These are phyloP conservation scores for Cystoisospora suis DNA, from an alignment of 169 alveolate species.

Conservation along the genomic window DNA sequence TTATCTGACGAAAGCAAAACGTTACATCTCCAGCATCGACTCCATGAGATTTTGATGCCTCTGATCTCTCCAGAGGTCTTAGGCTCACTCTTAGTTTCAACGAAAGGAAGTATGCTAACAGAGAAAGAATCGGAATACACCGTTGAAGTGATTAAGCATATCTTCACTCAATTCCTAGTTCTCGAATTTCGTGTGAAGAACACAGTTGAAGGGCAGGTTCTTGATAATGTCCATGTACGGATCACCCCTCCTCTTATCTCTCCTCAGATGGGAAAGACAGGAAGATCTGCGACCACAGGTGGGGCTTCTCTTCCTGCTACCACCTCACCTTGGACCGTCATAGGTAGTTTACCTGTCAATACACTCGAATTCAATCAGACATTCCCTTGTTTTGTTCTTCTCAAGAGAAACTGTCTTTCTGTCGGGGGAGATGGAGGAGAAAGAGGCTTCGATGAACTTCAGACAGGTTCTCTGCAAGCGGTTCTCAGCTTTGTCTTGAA, in stretches of 20 bases:
- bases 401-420: not conserved
- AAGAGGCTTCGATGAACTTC: not conserved
- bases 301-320: conserved; percentile 6
- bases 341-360: not conserved
- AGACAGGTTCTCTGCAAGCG: conserved; percentile 3
- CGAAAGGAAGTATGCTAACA: conserved; percentile 62
- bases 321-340: not conserved
- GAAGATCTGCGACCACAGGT: not conserved
- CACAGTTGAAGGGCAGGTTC: conserved; percentile 64
- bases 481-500: not conserved
- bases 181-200: conserved; percentile 69
- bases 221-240: conserved; percentile 42
- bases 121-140: conserved; percentile 75
- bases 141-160: conserved; percentile 69
- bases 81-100: conserved; percentile 62
- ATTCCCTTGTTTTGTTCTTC: conserved; percentile 39
- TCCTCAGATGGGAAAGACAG: not conserved
- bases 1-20: not conserved
- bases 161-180: conserved; percentile 54
- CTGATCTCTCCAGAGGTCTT: conserved; percentile 24
- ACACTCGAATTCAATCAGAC: not conserved
- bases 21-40: not conserved
- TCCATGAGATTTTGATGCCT: not conserved
- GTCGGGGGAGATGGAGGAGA: conserved; percentile 12
- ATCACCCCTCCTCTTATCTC: not conserved